Evolutionary conservation across 1,139 yeast genomes (phyloP), one percentile per base, ranked within the genome.

Genomic region (Wickerhamomyces sp.): DNA sequence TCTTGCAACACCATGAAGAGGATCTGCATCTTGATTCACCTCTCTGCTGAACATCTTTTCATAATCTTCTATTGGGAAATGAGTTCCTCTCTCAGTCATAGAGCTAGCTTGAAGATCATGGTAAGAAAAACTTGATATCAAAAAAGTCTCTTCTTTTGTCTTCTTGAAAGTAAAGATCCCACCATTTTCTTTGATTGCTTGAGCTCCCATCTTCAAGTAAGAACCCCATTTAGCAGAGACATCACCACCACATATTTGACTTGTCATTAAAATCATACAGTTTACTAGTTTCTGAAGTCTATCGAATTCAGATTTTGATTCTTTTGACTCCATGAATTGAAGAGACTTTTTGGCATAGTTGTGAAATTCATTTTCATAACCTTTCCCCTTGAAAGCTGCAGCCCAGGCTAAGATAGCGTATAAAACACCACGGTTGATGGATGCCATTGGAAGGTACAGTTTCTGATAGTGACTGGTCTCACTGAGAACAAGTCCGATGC

Each of bases 391-490:
- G 32, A 54, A 56, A 30, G 46, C 54, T 0, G 87, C 87, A 2
- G 90, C 76, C 92, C 94, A 85, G 0, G 92, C 88, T 37, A 86
- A 61, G 7, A 86, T 68, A 2, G 84, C 79, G 56, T 79, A 78
- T 36, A 86, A 61, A 2, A 84, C 84, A 1, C 90, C 85, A 33
- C 68, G 67, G 51, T 82, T 85, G 40, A 68, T 65, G 40, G 80
- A 79, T 0, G 95, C 92, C 71, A 86, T 74, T 1, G 94, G 92
- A 29, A 86, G 63, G 56, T 84, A 84, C n/a, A 84, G 80, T 30
- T 77, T 77, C 41, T 78, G 74, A 55, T 80, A 86, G 51, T 81
- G 76, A 55, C 84, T 86, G 24, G 81, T 78, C 26, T 71, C 76
- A 37, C 66, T 9, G 46, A 90, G 85, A 1, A 87, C 81, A 38